phyloP scores from a whole-genome alignment of 2,329 filamentous ascomycete genomes.

The Trichophyton benhamiae region DNA sequence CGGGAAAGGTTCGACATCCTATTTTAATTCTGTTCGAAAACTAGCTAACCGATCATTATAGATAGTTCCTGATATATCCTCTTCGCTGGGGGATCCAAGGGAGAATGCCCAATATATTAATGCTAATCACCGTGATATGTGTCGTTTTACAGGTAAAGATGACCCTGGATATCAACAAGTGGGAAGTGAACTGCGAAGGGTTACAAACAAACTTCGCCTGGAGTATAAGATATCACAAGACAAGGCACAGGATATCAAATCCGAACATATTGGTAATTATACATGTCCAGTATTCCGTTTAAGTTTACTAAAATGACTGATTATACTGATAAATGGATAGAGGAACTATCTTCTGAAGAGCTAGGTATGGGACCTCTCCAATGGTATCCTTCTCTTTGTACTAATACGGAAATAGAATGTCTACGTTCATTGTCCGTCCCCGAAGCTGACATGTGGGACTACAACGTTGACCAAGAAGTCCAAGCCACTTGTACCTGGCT shows the following conservation, averaged over 20 bases:
- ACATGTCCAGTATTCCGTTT: background rate
- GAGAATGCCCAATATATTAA: conserved; percentile 26
- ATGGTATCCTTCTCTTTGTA: background rate
- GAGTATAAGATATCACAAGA: background rate
- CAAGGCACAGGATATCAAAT: background rate
- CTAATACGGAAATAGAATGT: background rate
- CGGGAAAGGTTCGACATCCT: background rate
- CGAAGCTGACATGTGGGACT: conserved; percentile 29
- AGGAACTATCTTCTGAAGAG: background rate
- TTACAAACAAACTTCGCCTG: background rate
- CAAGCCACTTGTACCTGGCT: conserved; percentile 35
- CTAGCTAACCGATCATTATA: background rate
- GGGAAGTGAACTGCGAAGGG: conserved; percentile 10
- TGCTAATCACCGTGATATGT: conserved; percentile 28
- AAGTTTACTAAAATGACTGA: background rate
- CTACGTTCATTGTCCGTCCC: conserved; percentile 24
- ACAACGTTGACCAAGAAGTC: conserved; percentile 28
- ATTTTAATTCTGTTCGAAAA: background rate
- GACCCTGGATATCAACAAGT: conserved; percentile 27
- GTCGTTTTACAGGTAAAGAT: conserved; percentile 20
- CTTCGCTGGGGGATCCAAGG: conserved; percentile 21
- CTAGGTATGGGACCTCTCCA: background rate
- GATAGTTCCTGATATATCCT: conserved; percentile 30
- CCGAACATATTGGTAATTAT: background rate
- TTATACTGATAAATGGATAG: background rate